A percentile compares a stretch with the other conserved stretches of the same genome.
Conservation (phyloP, 352 stramenopile species). For the Pythium myriotylum region DNA sequence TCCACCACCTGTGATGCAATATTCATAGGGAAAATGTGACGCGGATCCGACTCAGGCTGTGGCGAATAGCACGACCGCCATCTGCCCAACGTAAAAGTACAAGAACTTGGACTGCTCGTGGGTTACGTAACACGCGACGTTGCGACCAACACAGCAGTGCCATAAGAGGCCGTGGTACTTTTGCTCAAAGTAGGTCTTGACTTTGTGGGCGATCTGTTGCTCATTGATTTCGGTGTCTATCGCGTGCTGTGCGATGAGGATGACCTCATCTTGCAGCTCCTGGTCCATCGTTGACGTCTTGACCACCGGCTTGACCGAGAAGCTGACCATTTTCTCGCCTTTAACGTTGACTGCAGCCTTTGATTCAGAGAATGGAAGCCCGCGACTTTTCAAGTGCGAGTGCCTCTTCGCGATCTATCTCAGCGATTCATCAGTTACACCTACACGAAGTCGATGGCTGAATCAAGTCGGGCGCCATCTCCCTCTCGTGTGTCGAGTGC, state of each 20-base stretch:
- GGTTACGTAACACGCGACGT: constrained; percentile 94
- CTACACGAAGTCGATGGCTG: background rate
- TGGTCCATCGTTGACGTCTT: constrained; percentile 90
- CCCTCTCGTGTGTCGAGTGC: constrained; percentile 2
- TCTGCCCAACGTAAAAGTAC: constrained; percentile 97
- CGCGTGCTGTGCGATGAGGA: constrained; percentile 72
- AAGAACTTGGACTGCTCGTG: constrained; percentile 95
- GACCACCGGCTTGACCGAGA: constrained; percentile 79
- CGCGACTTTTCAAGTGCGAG: too few relatives aligned
- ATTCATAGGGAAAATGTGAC: background rate
- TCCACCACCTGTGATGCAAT: too few relatives aligned
- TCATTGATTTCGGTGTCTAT: constrained; percentile 84
- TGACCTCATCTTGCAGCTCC: constrained; percentile 85
- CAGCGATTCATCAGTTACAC: background rate
- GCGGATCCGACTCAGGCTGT: constrained; percentile 41
- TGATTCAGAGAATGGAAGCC: too few relatives aligned
- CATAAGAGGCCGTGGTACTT: constrained; percentile 91
- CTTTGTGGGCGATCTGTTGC: constrained; percentile 90
- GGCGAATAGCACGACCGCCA: constrained; percentile 92
- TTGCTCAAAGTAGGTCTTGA: constrained; percentile 93
- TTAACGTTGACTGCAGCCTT: too few relatives aligned
- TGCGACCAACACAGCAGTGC: constrained; percentile 95
- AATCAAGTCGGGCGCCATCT: constrained; percentile 1
- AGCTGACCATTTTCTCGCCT: constrained; percentile 45
- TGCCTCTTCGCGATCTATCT: constrained; percentile 1